Base-by-base conservation (phyloP, 2,329 filamentous ascomycete species). In the Sphaerulina populicola region DNA sequence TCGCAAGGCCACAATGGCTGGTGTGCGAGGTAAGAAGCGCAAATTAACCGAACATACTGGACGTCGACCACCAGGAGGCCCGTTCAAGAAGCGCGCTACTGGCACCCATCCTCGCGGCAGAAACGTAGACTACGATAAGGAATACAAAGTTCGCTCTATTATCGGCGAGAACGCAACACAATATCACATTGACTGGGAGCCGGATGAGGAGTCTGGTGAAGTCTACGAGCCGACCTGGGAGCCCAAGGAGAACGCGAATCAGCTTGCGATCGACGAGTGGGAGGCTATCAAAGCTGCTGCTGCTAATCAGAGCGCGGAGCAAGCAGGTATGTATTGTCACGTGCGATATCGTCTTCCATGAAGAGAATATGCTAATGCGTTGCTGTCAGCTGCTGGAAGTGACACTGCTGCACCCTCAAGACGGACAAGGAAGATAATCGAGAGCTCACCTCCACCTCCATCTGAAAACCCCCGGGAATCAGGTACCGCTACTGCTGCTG, bases 141-240 rank as follows among this genome's bases (percentile, higher is more conserved):
- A 60, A 14, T 70, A 61, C 35, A 49, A 48, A 9, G 55, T 65
- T 33, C 54, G 57, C 15, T 56, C 48, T 6, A 70, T 71, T 35
- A 53, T 71, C 15, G 52, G 61, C 37, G 67, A 69, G 41, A 59
- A 43, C 23, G 61, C 60, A 21, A 62, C 62, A 9, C 55, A 69
- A n/a, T 83, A 81, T 57, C 62, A 71, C 2, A 73, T 83, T 47
- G 74, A 80, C 60, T 83, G 80, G 80, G 73, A 71, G 43, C 72
- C 76, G 52, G 67, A 81, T 59, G 66, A 71, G n/a, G 53, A 58
- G 2, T 78, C 76, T 36, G 77, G 75, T 14, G 62, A 73, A 54
- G 53, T 56, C 1, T 82, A 74, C 60, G 50, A 65, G 2, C 74
- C 73, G 8, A 75, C 68, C 43, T 83, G 80, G 80, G 78, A 73